Conservation (phyloP, 257 asterid species). For the Solanum bulbocastanum region DNA sequence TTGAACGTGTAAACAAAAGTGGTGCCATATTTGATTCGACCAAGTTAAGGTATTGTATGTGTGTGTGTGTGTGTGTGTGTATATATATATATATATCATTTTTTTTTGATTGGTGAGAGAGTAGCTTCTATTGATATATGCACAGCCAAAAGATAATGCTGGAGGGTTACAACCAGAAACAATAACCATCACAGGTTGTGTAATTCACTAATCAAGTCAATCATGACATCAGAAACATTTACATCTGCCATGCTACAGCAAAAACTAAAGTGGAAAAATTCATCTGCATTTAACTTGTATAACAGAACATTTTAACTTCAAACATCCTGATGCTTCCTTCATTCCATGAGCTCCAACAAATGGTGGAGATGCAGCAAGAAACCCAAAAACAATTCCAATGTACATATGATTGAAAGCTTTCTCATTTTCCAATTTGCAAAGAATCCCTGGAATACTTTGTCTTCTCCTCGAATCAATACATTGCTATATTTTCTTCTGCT, state of each 20-base stretch:
- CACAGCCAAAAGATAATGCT: background rate
- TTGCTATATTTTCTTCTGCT: background rate
- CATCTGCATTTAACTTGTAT: background rate
- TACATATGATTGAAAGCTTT: background rate
- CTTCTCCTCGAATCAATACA: background rate
- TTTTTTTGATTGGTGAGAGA: background rate
- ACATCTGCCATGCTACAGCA: background rate
- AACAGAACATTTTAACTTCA: background rate
- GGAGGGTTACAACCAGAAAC: background rate
- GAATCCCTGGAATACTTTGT: background rate
- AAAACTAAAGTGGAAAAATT: background rate
- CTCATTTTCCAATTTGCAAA: background rate
- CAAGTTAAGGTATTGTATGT: conserved; percentile 62
- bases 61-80: no score
- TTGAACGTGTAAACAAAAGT: conserved; percentile 86
- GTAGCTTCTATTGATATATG: background rate
- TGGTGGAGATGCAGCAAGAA: background rate
- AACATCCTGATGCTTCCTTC: background rate
- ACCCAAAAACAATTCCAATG: background rate
- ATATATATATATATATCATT: no score
- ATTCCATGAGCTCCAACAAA: background rate
- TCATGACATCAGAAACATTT: background rate
- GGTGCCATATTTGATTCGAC: conserved; percentile 85
- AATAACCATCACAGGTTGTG: background rate
- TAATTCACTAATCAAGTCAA: background rate